Percentiles rank a stretch among this genome's conserved stretches.
Evolutionary conservation across 1,284 basidiomycete genomes (phyloP).

Genomic region (Puccinia coronata): DNA sequence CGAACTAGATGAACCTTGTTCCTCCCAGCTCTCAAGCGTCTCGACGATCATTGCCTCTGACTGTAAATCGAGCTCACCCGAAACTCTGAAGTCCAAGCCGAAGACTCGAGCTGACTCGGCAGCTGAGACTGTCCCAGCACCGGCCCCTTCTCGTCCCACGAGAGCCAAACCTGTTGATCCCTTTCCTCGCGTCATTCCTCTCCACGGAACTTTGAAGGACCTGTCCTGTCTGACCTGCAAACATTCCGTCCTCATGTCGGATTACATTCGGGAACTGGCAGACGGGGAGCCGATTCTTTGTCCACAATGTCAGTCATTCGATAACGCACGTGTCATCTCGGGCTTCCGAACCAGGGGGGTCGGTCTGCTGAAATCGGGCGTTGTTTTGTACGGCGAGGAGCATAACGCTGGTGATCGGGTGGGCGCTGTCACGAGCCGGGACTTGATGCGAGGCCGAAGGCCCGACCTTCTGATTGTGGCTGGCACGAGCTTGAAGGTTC

Average conservation of each 20-base stretch:
- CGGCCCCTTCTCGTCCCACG: slow-evolving; percentile 41
- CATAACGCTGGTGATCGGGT: slow-evolving; percentile 86
- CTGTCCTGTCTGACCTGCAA: slow-evolving; percentile 81
- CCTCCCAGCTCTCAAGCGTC: slow-evolving; percentile 15
- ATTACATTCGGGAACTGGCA: slow-evolving; percentile 64
- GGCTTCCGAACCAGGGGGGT: slow-evolving; percentile 80
- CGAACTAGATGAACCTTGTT: slow-evolving; percentile 1
- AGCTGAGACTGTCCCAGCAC: slow-evolving; percentile 60
- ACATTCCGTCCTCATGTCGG: slow-evolving; percentile 68
- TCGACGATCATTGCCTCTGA: not conserved
- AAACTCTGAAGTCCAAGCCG: slow-evolving; percentile 1
- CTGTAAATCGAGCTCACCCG: not conserved
- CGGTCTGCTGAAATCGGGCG: slow-evolving; percentile 78
- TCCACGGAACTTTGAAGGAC: slow-evolving; percentile 80
- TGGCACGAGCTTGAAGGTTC: slow-evolving; percentile 84
- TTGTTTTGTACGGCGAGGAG: slow-evolving; percentile 85
- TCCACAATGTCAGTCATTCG: slow-evolving; percentile 72
- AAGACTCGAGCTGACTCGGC: slow-evolving; percentile 55
- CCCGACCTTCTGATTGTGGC: slow-evolving; percentile 86
- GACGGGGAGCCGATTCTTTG: slow-evolving; percentile 73
- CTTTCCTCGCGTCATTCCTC: slow-evolving; percentile 76
- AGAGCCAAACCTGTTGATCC: slow-evolving; percentile 53
- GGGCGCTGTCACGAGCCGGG: slow-evolving; percentile 73
- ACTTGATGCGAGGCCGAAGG: slow-evolving; percentile 67
- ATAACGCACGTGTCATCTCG: slow-evolving; percentile 70